Evolutionary conservation across 176 grass and related monocot species (phyloP), one percentile per base, ranked within the genome.

Genomic region (Pharus latifolius): DNA sequence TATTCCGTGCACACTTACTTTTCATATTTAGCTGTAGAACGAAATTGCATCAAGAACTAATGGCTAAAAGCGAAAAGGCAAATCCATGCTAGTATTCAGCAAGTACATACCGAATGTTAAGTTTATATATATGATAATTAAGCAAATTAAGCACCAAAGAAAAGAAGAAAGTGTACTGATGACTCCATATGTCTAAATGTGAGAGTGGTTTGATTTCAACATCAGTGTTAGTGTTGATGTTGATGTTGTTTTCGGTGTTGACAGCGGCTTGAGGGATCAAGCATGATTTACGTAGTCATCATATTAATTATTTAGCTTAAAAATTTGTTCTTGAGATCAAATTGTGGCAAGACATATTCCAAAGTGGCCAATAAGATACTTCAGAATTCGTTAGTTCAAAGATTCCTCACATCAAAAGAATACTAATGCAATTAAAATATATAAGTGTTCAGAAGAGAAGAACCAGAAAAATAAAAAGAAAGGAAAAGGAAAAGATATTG

Each of bases 161-260:
- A 69, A 52, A 60, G 59, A 48, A 54, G 48, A 57, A 67, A 15
- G 9, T 2, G 23, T 32, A 23, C 13, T 8, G 7, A 27, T 55
- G 37, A 60, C 27, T 76, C 72, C 52, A 67, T 58, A 57, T 74
- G 78, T 70, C 49, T 48, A 65, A 70, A 63, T 63, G 31, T 35
- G 20, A 40, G 60, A 17, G 64, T 56, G 54, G 80, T 67, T 76
- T 52, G 80, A 62, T 70, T n/a, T 68, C 41, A 78, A 78, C 63
- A 29, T 78, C 75, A 48, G 18, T 48, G 48, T 51, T 34, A 40
- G 25, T 1, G n/a, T n/a, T n/a, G n/a, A 46, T 30, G 63, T 27
- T 18, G 38, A 67, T 46, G 37, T 5, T 6, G 20, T 65, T n/a
- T n/a, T n/a, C n/a, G n/a, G n/a, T n/a, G n/a, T n/a, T n/a, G n/a